Conservation (phyloP, 371 early-diverging fungal species). For the Parasitella parasitica region DNA sequence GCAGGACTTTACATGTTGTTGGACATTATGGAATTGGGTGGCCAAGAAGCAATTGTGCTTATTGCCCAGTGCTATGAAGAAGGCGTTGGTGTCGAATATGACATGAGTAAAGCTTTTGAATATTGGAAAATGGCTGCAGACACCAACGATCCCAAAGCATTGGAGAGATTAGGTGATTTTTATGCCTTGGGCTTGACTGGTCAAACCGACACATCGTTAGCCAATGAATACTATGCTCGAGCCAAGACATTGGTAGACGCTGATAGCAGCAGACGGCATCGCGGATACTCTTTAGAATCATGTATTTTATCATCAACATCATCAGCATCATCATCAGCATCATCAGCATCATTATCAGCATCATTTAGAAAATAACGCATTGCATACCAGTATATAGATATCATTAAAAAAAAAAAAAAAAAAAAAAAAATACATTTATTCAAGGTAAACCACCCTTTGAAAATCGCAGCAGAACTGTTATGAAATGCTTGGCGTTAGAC, state of each 20-base stretch:
- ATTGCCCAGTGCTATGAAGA: constrained; percentile 27
- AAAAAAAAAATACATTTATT: no score
- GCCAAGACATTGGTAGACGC: background rate
- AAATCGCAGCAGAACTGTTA: background rate
- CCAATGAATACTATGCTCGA: constrained; percentile 7
- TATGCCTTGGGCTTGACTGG: constrained; percentile 27
- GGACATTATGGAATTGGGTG: constrained; percentile 13
- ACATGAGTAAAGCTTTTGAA: constrained; percentile 19
- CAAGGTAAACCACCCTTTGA: no score
- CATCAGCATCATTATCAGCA: background rate
- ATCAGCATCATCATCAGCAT: background rate
- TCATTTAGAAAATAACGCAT: background rate
- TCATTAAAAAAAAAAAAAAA: background rate
- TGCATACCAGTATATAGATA: background rate
- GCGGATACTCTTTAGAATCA: background rate
- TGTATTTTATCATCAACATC: background rate
- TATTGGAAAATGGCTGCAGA: constrained; percentile 40
- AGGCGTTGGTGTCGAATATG: constrained; percentile 18
- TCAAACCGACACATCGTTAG: constrained; percentile 1
- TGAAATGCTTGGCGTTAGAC: background rate
- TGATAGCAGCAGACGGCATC: background rate
- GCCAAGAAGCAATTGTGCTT: constrained; percentile 10
- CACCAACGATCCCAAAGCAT: constrained; percentile 18
- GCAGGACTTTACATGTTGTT: constrained; percentile 16
- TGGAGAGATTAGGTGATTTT: constrained; percentile 25